Evolutionary conservation across 2,329 filamentous ascomycete species (phyloP).

Genomic region (Tricladium varicosporioides): DNA sequence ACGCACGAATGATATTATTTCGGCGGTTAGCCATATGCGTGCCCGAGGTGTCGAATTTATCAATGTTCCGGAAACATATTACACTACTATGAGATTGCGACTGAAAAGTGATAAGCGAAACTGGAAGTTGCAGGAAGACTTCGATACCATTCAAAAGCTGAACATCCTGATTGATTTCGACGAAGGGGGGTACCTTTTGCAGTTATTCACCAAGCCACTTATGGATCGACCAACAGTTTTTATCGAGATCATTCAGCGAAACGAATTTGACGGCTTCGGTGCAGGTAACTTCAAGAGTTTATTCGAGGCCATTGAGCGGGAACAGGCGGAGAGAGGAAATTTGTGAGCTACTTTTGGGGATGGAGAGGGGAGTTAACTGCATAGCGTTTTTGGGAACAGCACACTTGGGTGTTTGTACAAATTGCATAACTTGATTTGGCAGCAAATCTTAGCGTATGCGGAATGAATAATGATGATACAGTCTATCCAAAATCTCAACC

Average conservation of each 20-base stretch:
- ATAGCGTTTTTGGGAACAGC: neutral
- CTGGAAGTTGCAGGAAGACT: conserved; percentile 73
- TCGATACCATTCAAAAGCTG: conserved; percentile 71
- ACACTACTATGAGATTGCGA: conserved; percentile 70
- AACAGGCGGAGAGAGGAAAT: conserved; percentile 85
- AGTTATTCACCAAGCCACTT: conserved; percentile 80
- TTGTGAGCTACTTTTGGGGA: conserved; percentile 45
- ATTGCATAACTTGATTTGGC: neutral
- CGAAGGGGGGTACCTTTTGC: conserved; percentile 79
- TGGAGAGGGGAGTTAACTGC: neutral
- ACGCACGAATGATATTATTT: conserved; percentile 76
- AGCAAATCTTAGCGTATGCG: neutral
- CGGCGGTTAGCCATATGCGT: conserved; percentile 72
- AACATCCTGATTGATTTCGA: conserved; percentile 96
- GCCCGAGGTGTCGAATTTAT: conserved; percentile 94
- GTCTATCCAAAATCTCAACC: neutral
- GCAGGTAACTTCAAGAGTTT: conserved; percentile 94
- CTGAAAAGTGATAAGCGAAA: conserved; percentile 60
- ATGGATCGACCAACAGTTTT: conserved; percentile 96
- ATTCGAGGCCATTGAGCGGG: conserved; percentile 93
- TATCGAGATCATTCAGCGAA: conserved; percentile 91
- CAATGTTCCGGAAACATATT: conserved; percentile 82
- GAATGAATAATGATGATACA: neutral
- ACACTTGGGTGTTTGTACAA: neutral
- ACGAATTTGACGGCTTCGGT: conserved; percentile 88